A percentile compares a stretch with the other conserved stretches of the same genome.
Conservation (phyloP, 139 green algal species). For the Volvox reticuliferus region DNA sequence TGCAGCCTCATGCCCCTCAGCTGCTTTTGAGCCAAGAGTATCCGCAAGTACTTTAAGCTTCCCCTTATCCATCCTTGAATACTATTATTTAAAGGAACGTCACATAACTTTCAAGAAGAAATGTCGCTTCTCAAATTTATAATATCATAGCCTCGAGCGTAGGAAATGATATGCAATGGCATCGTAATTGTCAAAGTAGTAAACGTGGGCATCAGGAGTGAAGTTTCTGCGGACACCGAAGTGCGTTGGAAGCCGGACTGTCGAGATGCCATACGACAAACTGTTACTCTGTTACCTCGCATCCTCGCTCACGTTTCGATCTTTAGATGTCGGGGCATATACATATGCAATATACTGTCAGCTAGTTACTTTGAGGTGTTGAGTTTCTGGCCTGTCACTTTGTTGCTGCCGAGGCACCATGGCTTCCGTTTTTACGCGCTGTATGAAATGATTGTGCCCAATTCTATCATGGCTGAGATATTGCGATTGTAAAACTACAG, state of each 20-base stretch:
- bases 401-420: too few species aligned
- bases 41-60: slow-evolving; percentile 16
- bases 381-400: too few species aligned
- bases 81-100: not conserved
- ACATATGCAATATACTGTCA: too few species aligned
- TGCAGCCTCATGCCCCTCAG: not conserved
- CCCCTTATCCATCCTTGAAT: slow-evolving; percentile 1
- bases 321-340: too few species aligned
- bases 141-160: not conserved
- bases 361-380: too few species aligned
- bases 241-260: not conserved
- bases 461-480: too few species aligned
- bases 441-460: too few species aligned
- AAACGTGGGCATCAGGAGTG: not conserved
- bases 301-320: too few species aligned
- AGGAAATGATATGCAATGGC: not conserved
- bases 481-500: too few species aligned
- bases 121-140: not conserved
- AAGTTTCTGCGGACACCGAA: not conserved
- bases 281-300: too few species aligned
- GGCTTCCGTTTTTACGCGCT: too few species aligned
- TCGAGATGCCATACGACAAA: not conserved
- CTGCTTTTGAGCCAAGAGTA: not conserved
- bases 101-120: not conserved
- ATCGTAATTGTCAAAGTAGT: not conserved